phyloP scores from a whole-genome alignment of 2,329 filamentous ascomycete genomes.

The Colletotrichum aenigma region DNA sequence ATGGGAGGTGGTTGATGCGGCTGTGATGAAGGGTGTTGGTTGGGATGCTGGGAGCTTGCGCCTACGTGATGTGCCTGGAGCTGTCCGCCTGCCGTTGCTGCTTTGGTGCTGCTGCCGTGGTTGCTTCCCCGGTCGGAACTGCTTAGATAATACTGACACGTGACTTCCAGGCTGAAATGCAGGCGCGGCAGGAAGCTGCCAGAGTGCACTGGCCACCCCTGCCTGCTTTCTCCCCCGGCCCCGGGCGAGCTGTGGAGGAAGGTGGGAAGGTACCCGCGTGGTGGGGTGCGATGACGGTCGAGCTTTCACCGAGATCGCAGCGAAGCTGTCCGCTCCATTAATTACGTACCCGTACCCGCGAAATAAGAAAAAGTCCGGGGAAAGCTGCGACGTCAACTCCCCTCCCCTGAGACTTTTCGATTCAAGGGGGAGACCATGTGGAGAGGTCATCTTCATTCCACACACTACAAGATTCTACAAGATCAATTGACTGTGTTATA shows the following conservation, averaged over 20 bases:
- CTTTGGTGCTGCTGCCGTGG: not conserved
- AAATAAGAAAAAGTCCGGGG: slow-evolving; percentile 12
- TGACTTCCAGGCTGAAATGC: slow-evolving; percentile 17
- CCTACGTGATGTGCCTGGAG: slow-evolving; percentile 23
- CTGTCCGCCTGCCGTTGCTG: not conserved
- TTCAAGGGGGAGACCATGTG: not conserved
- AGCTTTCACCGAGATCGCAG: slow-evolving; percentile 18
- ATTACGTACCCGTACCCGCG: not conserved
- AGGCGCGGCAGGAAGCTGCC: not conserved
- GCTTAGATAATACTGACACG: slow-evolving; percentile 11
- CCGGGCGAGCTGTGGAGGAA: not conserved
- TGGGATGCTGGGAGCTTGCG: slow-evolving; percentile 17
- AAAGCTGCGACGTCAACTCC: not conserved
- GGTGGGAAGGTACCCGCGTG: not conserved
- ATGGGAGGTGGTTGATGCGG: not conserved
- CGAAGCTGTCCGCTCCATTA: not conserved
- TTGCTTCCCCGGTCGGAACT: not conserved
- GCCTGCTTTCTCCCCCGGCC: not conserved
- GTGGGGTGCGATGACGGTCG: slow-evolving; percentile 9
- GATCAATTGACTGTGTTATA: not conserved
- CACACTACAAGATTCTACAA: not conserved
- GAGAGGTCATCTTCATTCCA: not conserved
- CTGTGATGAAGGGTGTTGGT: not conserved
- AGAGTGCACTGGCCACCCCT: not conserved
- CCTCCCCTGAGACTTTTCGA: not conserved